A percentile compares a stretch with the other conserved stretches of the same genome.
Evolutionary conservation across 345 rosid species (phyloP).

Genomic region (Aurinia saxatilis): DNA sequence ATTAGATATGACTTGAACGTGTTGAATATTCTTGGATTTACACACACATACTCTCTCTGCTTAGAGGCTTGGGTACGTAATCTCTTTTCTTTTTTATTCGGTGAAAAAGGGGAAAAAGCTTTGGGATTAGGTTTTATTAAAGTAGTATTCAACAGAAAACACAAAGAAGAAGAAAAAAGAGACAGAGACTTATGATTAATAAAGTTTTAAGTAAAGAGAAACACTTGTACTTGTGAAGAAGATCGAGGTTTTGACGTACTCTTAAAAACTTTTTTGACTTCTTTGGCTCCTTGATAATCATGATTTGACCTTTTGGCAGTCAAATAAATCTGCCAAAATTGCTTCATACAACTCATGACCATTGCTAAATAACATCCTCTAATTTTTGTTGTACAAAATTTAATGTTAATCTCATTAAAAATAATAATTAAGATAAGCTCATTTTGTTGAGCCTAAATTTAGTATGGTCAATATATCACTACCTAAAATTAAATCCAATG

Average conservation of each 20-base stretch:
- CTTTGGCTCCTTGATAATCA: slow-evolving; percentile 28
- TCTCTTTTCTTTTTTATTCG: not conserved
- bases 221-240: slow-evolving; percentile 25
- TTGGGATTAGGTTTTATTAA: not conserved
- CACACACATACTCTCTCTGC: not conserved
- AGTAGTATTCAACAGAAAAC: slow-evolving; percentile 4
- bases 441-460: too few relatives aligned
- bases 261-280: slow-evolving; percentile 27
- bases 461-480: too few relatives aligned
- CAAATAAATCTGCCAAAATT: slow-evolving; percentile 33
- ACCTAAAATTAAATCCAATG: too few relatives aligned
- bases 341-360: not conserved
- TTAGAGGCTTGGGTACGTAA: slow-evolving; percentile 24
- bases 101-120: not conserved
- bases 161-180: not conserved
- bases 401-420: not conserved
- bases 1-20: slow-evolving; percentile 21
- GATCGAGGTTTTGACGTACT: slow-evolving; percentile 32
- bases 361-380: not conserved
- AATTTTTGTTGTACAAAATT: not conserved
- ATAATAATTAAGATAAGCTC: too few relatives aligned
- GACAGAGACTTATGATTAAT: slow-evolving; percentile 11
- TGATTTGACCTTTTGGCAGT: slow-evolving; percentile 34
- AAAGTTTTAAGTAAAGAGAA: slow-evolving; percentile 10
- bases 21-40: slow-evolving; percentile 24